phyloP scores from a whole-genome alignment of 2,329 filamentous ascomycete genomes.

The Thelonectria blattea region DNA sequence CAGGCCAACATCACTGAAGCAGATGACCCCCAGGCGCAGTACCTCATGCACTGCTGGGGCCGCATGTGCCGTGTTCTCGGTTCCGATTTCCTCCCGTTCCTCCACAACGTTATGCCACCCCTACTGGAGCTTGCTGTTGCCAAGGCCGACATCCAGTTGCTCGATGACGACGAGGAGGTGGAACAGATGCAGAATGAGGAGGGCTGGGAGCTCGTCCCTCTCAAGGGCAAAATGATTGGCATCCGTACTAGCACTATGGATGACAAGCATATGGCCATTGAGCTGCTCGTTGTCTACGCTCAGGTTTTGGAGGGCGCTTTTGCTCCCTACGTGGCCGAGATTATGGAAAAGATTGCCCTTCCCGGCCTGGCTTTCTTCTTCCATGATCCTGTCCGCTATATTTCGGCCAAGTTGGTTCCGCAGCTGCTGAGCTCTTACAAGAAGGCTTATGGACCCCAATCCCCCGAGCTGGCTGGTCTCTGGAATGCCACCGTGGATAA shows the following conservation, averaged over 20 bases:
- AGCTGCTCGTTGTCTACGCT: constrained; percentile 95
- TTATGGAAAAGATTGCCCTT: constrained; percentile 95
- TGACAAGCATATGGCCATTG: constrained; percentile 99
- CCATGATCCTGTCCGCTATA: constrained; percentile 95
- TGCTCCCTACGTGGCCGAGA: constrained; percentile 87
- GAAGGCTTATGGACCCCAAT: constrained; percentile 83
- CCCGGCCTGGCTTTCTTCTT: constrained; percentile 98
- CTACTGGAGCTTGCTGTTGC: constrained; percentile 88
- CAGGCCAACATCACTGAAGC: constrained; percentile 86
- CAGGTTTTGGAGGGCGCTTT: constrained; percentile 94
- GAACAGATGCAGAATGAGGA: constrained; percentile 93
- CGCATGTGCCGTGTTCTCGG: constrained; percentile 97
- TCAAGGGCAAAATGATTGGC: constrained; percentile 97
- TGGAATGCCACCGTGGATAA: constrained; percentile 90
- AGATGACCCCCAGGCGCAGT: constrained; percentile 95
- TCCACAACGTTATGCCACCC: constrained; percentile 92
- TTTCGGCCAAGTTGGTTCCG: constrained; percentile 92
- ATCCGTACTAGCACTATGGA: constrained; percentile 97
- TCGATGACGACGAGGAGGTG: constrained; percentile 94
- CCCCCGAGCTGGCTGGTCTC: constrained; percentile 77
- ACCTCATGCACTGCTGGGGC: constrained; percentile 98
- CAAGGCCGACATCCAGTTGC: constrained; percentile 94
- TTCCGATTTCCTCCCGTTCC: constrained; percentile 88
- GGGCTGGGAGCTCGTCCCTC: constrained; percentile 94
- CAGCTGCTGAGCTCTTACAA: constrained; percentile 94